Evolutionary conservation across 108 stramenopile species (phyloP), one percentile per base, ranked within the genome.

Genomic region (Skeletonema menzelii): DNA sequence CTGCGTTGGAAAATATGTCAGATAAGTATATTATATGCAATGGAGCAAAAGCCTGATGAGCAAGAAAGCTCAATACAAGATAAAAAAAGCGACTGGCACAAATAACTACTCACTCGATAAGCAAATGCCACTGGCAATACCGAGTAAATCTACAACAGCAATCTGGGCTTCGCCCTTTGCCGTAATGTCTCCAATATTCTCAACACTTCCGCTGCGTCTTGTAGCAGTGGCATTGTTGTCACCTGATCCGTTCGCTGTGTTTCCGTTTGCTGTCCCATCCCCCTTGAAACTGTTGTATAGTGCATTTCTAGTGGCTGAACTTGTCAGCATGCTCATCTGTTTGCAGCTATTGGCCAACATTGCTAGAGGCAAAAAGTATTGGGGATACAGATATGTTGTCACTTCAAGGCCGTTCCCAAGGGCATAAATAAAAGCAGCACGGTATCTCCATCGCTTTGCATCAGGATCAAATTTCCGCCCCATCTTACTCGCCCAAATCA

Each of bases 91-190:
- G n/a, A 24, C 60, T 15, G 56, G 34, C 5, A 22, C 19, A 17
- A 44, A 3, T 63, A 17, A 44, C 7, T 63, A 81, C 79, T 81
- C 70, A 82, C 82, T 87, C 13, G 90, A 86, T 55, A 96, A 64
- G 27, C 63, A 72, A 15, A 97, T 92, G 0, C 97, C 97, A 65
- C 86, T 82, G 4, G 81, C 66, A 70, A 97, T 92, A 15, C 97
- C 97, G 8, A 95, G 59, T 28, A 97, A 75, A 74, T 97, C 97
- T 8, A 96, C 93, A n/a, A 96, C 87, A 19, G 95, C 94, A 83
- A 95, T 97, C 73, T 96, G 96, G 17, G 97, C 97, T 80, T 97
- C 97, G 8, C 97, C 97, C 76, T 97, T 97, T 30, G 97, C 97
- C 11, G 96, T 96, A 70, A 97, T 95, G 77, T 97, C 97, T 15